These are phyloP conservation scores for Colletotrichum spaethianum DNA, from an alignment of 2,329 filamentous ascomycete genomes.

Conservation along the genomic window DNA sequence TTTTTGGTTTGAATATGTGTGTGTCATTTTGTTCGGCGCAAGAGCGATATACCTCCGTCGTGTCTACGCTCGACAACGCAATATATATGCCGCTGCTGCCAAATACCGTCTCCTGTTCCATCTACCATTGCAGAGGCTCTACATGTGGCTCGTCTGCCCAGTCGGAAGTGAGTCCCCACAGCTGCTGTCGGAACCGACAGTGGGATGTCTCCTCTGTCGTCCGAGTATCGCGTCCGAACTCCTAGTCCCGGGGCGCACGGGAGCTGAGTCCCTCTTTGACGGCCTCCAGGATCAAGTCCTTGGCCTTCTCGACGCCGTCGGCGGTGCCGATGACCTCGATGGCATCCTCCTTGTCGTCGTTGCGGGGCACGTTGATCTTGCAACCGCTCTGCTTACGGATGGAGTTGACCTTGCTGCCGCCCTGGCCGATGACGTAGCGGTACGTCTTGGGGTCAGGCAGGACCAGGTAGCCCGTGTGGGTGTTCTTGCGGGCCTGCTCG, in stretches of 20 bases:
- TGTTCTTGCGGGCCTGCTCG: slow-evolving; percentile 77
- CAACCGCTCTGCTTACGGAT: slow-evolving; percentile 95
- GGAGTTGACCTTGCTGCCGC: slow-evolving; percentile 90
- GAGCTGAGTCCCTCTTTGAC: slow-evolving; percentile 72
- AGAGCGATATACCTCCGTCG: background rate
- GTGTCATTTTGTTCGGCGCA: slow-evolving; percentile 7
- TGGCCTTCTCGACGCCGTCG: slow-evolving; percentile 88
- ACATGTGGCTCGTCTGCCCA: slow-evolving; percentile 13
- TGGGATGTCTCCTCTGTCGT: background rate
- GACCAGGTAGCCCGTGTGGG: slow-evolving; percentile 86
- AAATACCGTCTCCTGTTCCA: background rate
- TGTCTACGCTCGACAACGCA: background rate
- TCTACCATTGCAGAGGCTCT: slow-evolving; percentile 24
- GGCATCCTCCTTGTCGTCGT: slow-evolving; percentile 81
- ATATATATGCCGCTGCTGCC: background rate
- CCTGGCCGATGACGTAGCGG: slow-evolving; percentile 89
- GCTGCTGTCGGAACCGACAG: slow-evolving; percentile 10
- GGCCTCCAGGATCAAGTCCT: slow-evolving; percentile 88
- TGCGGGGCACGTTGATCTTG: slow-evolving; percentile 92
- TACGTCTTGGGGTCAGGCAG: slow-evolving; percentile 92
- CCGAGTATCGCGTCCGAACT: background rate
- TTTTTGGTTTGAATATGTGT: background rate
- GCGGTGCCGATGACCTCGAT: slow-evolving; percentile 89
- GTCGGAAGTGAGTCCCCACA: slow-evolving; percentile 12
- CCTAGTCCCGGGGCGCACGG: slow-evolving; percentile 37